Evolutionary conservation across 805 yeast genomes (phyloP).

Genomic region (Hanseniaspora thailandica): DNA sequence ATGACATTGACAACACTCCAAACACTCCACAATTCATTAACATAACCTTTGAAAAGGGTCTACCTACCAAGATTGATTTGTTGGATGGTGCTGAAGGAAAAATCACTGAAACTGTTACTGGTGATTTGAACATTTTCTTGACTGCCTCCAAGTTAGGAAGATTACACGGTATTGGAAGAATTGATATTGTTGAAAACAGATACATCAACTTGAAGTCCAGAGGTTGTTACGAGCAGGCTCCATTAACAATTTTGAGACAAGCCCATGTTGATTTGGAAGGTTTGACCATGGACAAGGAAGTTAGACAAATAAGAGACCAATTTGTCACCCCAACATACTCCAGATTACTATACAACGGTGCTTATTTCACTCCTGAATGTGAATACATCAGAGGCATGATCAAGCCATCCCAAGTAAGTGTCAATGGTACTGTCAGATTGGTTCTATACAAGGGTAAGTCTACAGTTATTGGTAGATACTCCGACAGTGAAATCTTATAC

Average conservation of each 20-base stretch:
- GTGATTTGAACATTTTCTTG: slow-evolving; percentile 82
- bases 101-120: slow-evolving; percentile 43
- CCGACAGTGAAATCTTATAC: slow-evolving; percentile 89
- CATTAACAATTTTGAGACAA: slow-evolving; percentile 82
- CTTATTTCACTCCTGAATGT: slow-evolving; percentile 97
- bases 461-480: slow-evolving; percentile 80
- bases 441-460: slow-evolving; percentile 85
- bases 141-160: slow-evolving; percentile 92
- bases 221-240: slow-evolving; percentile 99
- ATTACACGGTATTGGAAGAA: slow-evolving; percentile 98
- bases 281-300: slow-evolving; percentile 92
- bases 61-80: slow-evolving; percentile 63
- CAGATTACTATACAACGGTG: slow-evolving; percentile 85
- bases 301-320: slow-evolving; percentile 88
- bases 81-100: slow-evolving; percentile 44
- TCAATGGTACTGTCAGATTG: slow-evolving; percentile 92
- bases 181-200: slow-evolving; percentile 97
- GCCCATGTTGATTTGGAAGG: slow-evolving; percentile 97
- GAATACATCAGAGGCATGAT: slow-evolving; percentile 91
- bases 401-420: slow-evolving; percentile 85
- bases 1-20: slow-evolving; percentile 93
- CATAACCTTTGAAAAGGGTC: slow-evolving; percentile 72
- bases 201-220: slow-evolving; percentile 97
- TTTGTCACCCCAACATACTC: slow-evolving; percentile 91
- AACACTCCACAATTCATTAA: slow-evolving; percentile 80